Evolutionary conservation across 192 early-diverging fungal species (phyloP).

Genomic region (Coemansia sp.): DNA sequence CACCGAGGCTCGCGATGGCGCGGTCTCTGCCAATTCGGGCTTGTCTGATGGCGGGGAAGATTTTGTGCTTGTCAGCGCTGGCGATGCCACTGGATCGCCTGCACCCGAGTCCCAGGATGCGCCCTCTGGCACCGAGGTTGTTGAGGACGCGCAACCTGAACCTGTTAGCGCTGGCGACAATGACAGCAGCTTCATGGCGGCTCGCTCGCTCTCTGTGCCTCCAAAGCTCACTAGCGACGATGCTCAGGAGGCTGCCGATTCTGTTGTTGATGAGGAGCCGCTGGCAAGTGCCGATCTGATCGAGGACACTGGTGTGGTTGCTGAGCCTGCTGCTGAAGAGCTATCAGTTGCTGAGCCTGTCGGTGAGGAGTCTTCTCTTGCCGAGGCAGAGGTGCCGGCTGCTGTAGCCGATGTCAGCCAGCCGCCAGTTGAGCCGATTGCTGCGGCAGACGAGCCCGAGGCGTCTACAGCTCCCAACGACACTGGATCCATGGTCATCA

Average conservation of each 20-base stretch:
- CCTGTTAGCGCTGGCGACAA: not conserved
- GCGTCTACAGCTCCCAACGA: not conserved
- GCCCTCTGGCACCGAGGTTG: not conserved
- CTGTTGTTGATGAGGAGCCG: not conserved
- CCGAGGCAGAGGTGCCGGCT: not conserved
- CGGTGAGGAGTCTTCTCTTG: not conserved
- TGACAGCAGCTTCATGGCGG: not conserved
- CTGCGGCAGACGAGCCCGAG: not conserved
- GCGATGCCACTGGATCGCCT: not conserved
- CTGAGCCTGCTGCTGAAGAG: not conserved
- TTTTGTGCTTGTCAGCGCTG: slow-evolving; percentile 4
- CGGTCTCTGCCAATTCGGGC: not conserved
- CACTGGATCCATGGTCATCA: not conserved
- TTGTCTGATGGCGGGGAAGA: not conserved
- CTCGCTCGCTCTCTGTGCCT: not conserved
- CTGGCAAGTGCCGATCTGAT: not conserved
- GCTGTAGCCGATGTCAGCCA: not conserved
- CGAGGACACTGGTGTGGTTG: not conserved
- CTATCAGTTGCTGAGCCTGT: not conserved
- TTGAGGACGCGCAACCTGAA: not conserved
- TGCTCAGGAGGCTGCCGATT: not conserved
- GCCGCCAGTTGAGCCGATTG: not conserved
- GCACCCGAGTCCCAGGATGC: not conserved
- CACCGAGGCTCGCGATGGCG: not conserved
- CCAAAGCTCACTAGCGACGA: not conserved